Base-by-base conservation (phyloP, 2,329 filamentous ascomycete species). In the Hortaea sp. region DNA sequence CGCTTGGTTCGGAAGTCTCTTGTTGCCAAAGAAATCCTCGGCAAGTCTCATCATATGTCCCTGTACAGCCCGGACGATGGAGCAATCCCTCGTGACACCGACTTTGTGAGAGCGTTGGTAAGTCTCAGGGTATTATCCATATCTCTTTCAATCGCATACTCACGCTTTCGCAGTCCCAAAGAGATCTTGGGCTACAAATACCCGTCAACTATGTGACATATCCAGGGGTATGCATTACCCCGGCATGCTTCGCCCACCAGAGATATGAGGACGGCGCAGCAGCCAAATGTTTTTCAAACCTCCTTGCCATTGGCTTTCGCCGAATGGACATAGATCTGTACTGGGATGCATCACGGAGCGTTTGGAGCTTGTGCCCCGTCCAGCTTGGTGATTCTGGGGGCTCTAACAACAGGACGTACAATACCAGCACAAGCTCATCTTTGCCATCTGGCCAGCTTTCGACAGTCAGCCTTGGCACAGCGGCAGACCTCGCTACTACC, bases 351-450 rank as follows among this genome's bases (percentile, higher is more conserved):
- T 68, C 64, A 29, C 69, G 72, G 29, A 63, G 63, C 30, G 58
- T 68, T 37, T 84, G 80, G 77, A 76, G 69, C 42, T 69, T 84
- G 12, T 84, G 81, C 58, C 81, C 81, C 0, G 76, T 76, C 2
- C 61, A 72, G 40, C 66, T 79, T 44, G 32, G 51, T 55, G 29
- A 55, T 56, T 6, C 51, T 52, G 7, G 51, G 32, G 32, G 32
- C n/a, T 35, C 32, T 35, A n/a, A n/a, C 32, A 35, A 9, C 32
- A 20, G 20, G 20, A 9, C 32, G 32, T 35, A 9, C 32, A 35
- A 35, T 35, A n/a, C 32, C 9, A 35, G 32, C 32, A 35, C 32
- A 9, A n/a, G 32, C 32, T 9, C 32, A 29, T 7, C 45, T 39
- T 20, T 46, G 27, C 47, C n/a, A 7, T n/a, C 32, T 9, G 32